Base-by-base conservation (phyloP, 1,284 basidiomycete species). In the Leccinum proximum region DNA sequence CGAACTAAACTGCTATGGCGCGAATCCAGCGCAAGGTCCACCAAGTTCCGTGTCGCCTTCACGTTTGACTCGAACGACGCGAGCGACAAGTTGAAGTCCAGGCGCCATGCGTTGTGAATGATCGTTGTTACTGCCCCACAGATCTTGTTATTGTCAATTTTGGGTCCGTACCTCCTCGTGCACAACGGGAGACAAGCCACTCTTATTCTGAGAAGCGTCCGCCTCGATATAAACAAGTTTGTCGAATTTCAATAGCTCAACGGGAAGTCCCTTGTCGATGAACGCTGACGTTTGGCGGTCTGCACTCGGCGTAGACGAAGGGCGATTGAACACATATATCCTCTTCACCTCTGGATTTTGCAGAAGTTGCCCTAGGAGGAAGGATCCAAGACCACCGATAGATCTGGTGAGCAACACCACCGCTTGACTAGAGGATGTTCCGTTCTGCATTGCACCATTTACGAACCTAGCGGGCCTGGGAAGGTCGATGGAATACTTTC, bases 341-440 rank as follows among this genome's bases (percentile, higher is more conserved):
- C 13, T 48, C 10, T 48, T n/a, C n/a, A 68, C 64, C 6, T 5
- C 22, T 1, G 53, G 42, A 4, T 53, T 62, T 18, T 54, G 26
- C 2, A 68, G 33, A 10, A 66, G 67, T 14, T 37, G 42, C 0
- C 58, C 42, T 4, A 66, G 59, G 10, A 66, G 26, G 45, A 66
- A 58, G 5, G 66, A 66, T 38, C 66, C 66, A 2, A 66, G 66
- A 5, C 67, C 64, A 18, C 67, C 66, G 5, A 67, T 68, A 14
- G 67, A 62, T 10, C 66, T 67, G 1, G 65, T 68, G 22, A 66
- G 63, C 10, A 66, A n/a, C 2, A 68, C 67, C 8, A 58, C 59
- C 13, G 40, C 40, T 56, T 26, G 35, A n/a, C 4, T 8, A 45
- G 53, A 37, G 16, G 18, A 9, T 33, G 30, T 33, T 30, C 33